Evolutionary conservation across 768 basidiomycete genomes (phyloP).

Genomic region (Leccinum sublutescens): DNA sequence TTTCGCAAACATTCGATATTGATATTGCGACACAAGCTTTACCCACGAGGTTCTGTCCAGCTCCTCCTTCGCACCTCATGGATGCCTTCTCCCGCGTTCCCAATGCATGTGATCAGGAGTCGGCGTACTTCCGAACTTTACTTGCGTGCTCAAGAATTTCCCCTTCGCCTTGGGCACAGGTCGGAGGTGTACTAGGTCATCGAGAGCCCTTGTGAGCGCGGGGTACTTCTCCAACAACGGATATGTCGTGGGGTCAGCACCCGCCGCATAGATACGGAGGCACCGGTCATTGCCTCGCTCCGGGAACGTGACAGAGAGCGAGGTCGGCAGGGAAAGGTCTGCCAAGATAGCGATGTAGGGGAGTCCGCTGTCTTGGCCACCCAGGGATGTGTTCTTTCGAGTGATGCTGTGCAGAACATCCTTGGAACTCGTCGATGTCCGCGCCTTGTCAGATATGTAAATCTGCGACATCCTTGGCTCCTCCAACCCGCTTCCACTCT

Average conservation of each 20-base stretch:
- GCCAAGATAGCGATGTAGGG: conserved; percentile 14
- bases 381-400: background rate
- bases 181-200: background rate
- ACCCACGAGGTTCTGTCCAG: background rate
- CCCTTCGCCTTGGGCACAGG: background rate
- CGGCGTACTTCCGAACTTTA: conserved; percentile 2
- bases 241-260: background rate
- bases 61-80: background rate
- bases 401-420: background rate
- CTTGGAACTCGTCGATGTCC: background rate
- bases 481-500: background rate
- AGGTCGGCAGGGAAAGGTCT: conserved; percentile 1
- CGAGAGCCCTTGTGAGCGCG: background rate
- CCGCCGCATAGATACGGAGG: conserved; percentile 6
- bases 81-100: conserved; percentile 3
- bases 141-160: background rate
- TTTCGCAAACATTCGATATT: background rate
- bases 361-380: background rate
- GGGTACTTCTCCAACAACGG: conserved; percentile 8
- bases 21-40: background rate
- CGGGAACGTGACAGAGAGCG: conserved; percentile 5
- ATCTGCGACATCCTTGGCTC: conserved; percentile 10
- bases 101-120: background rate
- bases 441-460: conserved; percentile 20
- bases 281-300: conserved; percentile 1